A percentile compares a stretch with the other conserved stretches of the same genome.
These are phyloP conservation scores for Puccinia horiana DNA, from an alignment of 1,284 basidiomycete species.

Conservation along the genomic window DNA sequence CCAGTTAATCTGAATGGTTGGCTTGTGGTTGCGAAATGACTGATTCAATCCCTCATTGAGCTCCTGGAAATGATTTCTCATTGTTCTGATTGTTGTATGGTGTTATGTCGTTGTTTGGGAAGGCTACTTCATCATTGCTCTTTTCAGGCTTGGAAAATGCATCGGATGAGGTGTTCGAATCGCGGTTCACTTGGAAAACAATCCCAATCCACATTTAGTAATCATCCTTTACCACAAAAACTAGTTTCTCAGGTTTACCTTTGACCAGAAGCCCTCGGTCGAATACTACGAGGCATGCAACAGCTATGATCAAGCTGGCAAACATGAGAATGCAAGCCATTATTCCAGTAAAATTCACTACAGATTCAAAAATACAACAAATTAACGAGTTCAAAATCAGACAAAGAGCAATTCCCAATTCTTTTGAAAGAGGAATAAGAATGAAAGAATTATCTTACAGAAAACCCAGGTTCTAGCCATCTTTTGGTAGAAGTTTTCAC, in stretches of 20 bases:
- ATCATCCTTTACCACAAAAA: neutral
- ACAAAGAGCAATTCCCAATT: neutral
- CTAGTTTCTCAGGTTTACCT: slow-evolving; percentile 16
- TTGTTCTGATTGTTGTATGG: neutral
- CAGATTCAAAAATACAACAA: neutral
- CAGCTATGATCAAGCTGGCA: slow-evolving; percentile 41
- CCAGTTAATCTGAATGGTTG: neutral
- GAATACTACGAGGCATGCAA: slow-evolving; percentile 31
- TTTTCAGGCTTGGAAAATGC: neutral
- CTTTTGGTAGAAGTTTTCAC: slow-evolving; percentile 6
- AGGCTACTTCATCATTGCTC: slow-evolving; percentile 6
- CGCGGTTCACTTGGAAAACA: neutral
- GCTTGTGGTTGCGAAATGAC: neutral
- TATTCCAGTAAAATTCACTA: slow-evolving; percentile 44
- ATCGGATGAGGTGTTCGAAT: slow-evolving; percentile 3
- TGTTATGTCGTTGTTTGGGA: neutral
- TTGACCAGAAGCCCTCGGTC: slow-evolving; percentile 29
- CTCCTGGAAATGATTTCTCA: neutral
- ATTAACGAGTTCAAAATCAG: neutral
- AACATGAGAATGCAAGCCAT: slow-evolving; percentile 44
- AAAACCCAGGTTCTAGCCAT: slow-evolving; percentile 29
- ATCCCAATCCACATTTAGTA: neutral
- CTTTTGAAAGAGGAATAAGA: neutral
- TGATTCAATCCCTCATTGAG: neutral
- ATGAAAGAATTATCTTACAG: neutral